Evolutionary conservation across 768 basidiomycete species (phyloP), one percentile per base, ranked within the genome.

Genomic region (Lyophyllum atratum): DNA sequence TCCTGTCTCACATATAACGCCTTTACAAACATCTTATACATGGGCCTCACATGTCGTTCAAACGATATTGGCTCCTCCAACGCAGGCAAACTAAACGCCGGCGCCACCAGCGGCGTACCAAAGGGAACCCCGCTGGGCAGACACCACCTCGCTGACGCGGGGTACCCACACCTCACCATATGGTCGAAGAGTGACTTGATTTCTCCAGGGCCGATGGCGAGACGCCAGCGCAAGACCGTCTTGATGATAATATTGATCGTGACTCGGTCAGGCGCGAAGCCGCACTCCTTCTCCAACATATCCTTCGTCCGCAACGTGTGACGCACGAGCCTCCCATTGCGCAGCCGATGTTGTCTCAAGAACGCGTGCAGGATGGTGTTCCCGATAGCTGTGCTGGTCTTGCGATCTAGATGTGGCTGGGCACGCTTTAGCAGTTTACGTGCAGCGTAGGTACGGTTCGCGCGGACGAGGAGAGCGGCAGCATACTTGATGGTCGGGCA

Each of bases 1-100:
- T 93, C 90, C 21, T 78, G 78, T 26, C 84, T 72, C 40, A 74
- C 49, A 66, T 83, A 79, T 59, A 92, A 80, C 14, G 83, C 85
- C 63, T 80, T 84, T 64, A 89, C 82, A 70, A 92, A 85, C 83
- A 85, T 85, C 74, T 79, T 86, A 69, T 86, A 87, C 69, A 92
- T 64, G 40, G 90, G 90, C 55, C 76, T 73, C n/a, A 84, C 76
- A 66, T 91, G 87, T 54, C 72, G 76, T 55, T 76, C 73, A 52
- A 85, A 87, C 3, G 80, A 83, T 53, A 87, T 74, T 21, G 72
- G 70, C 39, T 74, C 53, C n/a, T 73, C 56, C 19, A 82, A 66
- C 37, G 69, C 68, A 10, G 79, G 72, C n/a, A 80, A 42, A n/a
- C 65, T 52, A 17, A 78, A 47, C 21, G 52, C 54, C 14, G 55